Percentiles rank a stretch among this genome's conserved stretches.
phyloP scores from a whole-genome alignment of 108 stramenopile species.

The Asterionellopsis glacialis region DNA sequence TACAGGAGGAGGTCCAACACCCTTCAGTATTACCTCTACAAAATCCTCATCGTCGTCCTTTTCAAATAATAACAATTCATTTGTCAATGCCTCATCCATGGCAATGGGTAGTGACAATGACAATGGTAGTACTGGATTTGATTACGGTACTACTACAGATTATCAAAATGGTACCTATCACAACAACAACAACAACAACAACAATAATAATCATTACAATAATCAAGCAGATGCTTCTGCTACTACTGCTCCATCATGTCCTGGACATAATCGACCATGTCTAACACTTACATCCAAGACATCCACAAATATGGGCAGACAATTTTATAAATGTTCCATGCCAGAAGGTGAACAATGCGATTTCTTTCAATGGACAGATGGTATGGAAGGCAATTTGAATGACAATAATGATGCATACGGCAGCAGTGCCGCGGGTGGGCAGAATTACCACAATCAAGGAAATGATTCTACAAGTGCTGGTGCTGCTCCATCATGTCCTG shows the following conservation, averaged over 20 bases:
- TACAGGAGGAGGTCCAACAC: too few relatives aligned
- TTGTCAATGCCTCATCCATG: neutral
- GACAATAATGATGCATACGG: too few relatives aligned
- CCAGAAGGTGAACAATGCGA: conserved; percentile 72
- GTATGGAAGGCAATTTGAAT: conserved; percentile 38
- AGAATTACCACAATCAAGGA: conserved; percentile 8
- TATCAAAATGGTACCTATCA: too few relatives aligned
- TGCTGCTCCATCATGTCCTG: conserved; percentile 63
- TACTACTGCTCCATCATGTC: conserved; percentile 70
- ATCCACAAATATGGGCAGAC: conserved; percentile 57
- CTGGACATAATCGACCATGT: conserved; percentile 73
- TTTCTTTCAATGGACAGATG: conserved; percentile 90
- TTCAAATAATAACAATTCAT: neutral
- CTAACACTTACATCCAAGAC: conserved; percentile 55
- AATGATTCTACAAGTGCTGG: neutral
- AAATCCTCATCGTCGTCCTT: too few relatives aligned
- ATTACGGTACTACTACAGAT: too few relatives aligned
- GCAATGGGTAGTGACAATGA: neutral
- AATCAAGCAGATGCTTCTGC: too few relatives aligned
- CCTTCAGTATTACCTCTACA: too few relatives aligned
- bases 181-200: too few relatives aligned
- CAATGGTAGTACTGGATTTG: conserved; percentile 1
- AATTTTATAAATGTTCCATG: conserved; percentile 84
- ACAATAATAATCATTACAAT: too few relatives aligned
- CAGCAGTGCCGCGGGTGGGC: too few relatives aligned